Evolutionary conservation across 805 yeast species (phyloP).

Genomic region (Saturnispora gosingensis): DNA sequence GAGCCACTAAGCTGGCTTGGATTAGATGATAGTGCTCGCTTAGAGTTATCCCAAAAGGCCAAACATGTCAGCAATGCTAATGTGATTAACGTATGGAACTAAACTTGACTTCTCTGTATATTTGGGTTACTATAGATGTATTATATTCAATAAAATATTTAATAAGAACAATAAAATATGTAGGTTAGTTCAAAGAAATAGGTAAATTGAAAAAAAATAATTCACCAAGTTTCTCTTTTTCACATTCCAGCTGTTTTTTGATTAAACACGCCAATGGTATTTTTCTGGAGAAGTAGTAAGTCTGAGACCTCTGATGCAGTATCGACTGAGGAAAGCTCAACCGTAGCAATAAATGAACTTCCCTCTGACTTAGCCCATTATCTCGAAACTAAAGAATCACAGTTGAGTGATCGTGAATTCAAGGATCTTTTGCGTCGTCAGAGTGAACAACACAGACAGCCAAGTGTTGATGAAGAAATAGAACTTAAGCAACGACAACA

Average conservation of each 20-base stretch:
- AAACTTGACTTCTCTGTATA: background rate
- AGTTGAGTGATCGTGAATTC: slow-evolving; percentile 26
- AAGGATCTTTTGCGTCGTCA: slow-evolving; percentile 17
- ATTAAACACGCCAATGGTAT: slow-evolving; percentile 12
- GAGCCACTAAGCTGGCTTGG: slow-evolving; percentile 30
- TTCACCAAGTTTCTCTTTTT: background rate
- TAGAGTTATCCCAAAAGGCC: slow-evolving; percentile 9
- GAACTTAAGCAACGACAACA: background rate
- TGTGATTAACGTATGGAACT: background rate
- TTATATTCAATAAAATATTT: background rate
- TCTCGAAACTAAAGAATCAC: slow-evolving; percentile 20
- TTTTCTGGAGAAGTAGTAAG: slow-evolving; percentile 8
- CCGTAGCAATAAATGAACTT: slow-evolving; percentile 6
- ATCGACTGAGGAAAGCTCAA: background rate
- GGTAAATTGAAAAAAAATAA: background rate
- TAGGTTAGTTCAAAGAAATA: background rate
- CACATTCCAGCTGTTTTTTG: background rate
- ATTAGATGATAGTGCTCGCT: slow-evolving; percentile 7
- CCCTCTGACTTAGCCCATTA: slow-evolving; percentile 22
- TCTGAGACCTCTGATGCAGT: background rate
- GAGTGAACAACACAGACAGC: slow-evolving; percentile 4
- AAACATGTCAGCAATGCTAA: slow-evolving; percentile 1
- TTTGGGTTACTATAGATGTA: background rate
- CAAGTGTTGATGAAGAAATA: slow-evolving; percentile 6
- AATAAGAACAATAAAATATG: background rate